Conservation (phyloP, 805 yeast genomes). For the Candida awuae region DNA sequence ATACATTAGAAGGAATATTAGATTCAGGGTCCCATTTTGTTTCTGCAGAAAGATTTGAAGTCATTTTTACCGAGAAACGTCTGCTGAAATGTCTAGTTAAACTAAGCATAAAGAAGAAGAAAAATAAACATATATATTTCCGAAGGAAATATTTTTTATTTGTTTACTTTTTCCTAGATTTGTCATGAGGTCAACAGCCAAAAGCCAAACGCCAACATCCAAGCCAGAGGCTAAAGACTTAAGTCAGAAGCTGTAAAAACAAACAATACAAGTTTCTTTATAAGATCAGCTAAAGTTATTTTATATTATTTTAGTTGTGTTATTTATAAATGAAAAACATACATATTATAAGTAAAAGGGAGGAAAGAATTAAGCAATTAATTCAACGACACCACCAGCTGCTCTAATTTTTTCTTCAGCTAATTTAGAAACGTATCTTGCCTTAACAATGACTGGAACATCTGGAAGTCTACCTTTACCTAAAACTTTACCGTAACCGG, state of each 20-base stretch:
- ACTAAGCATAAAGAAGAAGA: not conserved
- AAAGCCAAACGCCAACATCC: no score
- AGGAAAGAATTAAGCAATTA: conserved; percentile 67
- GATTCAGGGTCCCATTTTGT: conserved; percentile 38
- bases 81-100: no score
- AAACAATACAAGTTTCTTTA: no score
- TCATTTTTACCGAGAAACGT: not conserved
- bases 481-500: conserved; percentile 99
- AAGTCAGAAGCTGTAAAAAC: no score
- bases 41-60: conserved; percentile 1
- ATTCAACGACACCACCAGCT: conserved; percentile 99
- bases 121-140: no score
- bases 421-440: conserved; percentile 97
- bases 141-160: no score
- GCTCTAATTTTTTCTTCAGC: conserved; percentile 99
- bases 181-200: no score
- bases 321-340: conserved; percentile 4
- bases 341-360: not conserved
- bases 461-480: conserved; percentile 98
- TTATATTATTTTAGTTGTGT: not conserved
- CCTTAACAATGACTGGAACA: conserved; percentile 98
- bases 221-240: no score
- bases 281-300: no score
- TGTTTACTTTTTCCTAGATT: no score
- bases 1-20: conserved; percentile 34